Percentiles rank a stretch among this genome's conserved stretches.
These are phyloP conservation scores for Paraphaeosphaeria minitans DNA, from an alignment of 2,329 filamentous ascomycete genomes.

Conservation along the genomic window DNA sequence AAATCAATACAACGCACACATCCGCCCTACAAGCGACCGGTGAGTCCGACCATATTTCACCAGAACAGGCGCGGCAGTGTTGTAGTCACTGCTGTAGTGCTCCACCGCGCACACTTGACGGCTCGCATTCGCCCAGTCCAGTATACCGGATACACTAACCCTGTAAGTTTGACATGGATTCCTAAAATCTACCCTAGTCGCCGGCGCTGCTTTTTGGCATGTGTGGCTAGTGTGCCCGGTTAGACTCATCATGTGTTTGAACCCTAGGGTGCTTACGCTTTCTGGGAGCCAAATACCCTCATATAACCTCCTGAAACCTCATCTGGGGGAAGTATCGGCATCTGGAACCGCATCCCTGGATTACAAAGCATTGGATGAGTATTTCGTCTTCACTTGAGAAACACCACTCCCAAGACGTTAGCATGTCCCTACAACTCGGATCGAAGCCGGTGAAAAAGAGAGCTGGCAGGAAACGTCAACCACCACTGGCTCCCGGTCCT, in stretches of 20 bases:
- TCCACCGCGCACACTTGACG: conserved; percentile 1
- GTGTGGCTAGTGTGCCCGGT: conserved; percentile 3
- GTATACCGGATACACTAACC: conserved; percentile 5
- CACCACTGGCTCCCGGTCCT: conserved; percentile 40
- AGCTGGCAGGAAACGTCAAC: conserved; percentile 35
- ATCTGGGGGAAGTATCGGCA: background rate
- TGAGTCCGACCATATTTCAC: conserved; percentile 11
- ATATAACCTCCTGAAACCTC: conserved; percentile 9
- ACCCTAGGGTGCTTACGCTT: conserved; percentile 8
- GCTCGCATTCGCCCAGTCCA: conserved; percentile 7
- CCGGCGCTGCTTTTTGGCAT: background rate
- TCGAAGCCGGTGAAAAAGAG: conserved; percentile 32
- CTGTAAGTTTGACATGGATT: background rate
- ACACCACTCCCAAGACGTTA: background rate
- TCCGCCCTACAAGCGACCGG: conserved; percentile 9
- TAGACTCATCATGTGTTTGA: background rate
- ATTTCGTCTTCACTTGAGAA: background rate
- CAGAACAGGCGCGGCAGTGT: background rate
- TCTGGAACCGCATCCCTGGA: background rate
- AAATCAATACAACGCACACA: conserved; percentile 1
- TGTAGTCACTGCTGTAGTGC: conserved; percentile 1
- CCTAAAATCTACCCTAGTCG: background rate
- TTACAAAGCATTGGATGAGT: background rate
- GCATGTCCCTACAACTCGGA: conserved; percentile 31
- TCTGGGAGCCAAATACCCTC: background rate